Percentiles rank a stretch among this genome's conserved stretches.
Conservation (phyloP, 176 grass and related monocot species). For the maize (Zea mays) region DNA sequence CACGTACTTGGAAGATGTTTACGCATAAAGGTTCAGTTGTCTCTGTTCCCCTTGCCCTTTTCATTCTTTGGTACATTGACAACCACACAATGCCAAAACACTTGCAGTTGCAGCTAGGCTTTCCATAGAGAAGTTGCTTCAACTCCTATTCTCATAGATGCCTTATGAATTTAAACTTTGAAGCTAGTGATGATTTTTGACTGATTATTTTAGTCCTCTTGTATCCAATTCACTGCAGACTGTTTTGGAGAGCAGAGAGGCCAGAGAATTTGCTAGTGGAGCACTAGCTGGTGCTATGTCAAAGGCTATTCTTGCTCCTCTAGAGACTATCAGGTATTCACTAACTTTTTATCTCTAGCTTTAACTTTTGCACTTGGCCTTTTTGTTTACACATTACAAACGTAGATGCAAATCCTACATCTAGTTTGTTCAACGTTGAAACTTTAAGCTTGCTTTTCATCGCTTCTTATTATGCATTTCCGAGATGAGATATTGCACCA, state of each 20-base stretch:
- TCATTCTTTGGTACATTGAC: constrained; percentile 1
- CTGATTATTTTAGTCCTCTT: constrained; percentile 8
- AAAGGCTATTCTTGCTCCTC: constrained; percentile 83
- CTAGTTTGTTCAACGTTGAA: not conserved
- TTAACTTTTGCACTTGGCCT: constrained; percentile 2
- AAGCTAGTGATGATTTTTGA: constrained; percentile 22
- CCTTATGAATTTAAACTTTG: not conserved
- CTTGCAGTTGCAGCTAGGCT: not conserved
- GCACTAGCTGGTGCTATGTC: constrained; percentile 88
- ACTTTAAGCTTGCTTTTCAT: constrained; percentile 8
- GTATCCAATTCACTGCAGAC: constrained; percentile 32
- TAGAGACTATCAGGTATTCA: constrained; percentile 76
- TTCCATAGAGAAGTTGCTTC: not conserved
- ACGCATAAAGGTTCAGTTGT: not conserved
- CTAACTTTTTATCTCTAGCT: constrained; percentile 1
- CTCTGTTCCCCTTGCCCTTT: not conserved
- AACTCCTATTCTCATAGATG: constrained; percentile 7
- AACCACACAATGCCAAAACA: not conserved
- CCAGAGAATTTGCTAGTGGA: constrained; percentile 75
- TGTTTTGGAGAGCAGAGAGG: constrained; percentile 57
- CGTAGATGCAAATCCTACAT: not conserved
- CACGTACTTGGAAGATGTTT: constrained; percentile 11
- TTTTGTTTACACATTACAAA: constrained; percentile 12
- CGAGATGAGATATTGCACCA: not conserved
- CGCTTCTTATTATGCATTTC: constrained; percentile 19